Base-by-base conservation (phyloP, 148 eudicot genomes). In the Spergularia marina region DNA sequence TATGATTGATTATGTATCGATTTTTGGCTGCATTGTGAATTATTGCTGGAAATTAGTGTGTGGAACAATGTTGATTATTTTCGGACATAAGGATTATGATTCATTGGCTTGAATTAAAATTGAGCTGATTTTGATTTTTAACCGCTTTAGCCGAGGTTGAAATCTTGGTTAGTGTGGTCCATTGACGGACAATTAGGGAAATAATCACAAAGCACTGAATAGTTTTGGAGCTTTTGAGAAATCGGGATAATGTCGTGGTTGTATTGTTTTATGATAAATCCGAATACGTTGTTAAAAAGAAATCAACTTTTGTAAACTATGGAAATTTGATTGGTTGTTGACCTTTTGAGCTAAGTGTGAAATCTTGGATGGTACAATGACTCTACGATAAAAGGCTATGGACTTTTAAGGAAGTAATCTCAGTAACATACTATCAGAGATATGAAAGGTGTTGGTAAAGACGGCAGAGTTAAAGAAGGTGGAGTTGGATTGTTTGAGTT, bases 21-120 rank as follows among this genome's bases (percentile, higher is more conserved):
- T 62, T 73, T 65, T 20, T 66, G 13, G 18, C 72, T 54, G 51
- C 65, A 68, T 68, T 67, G 76, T 66, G 68, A 17, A 52, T 53
- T 74, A 6, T 17, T 78, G 47, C 60, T 64, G 11, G 8, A 20
- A 25, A n/a, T 20, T 14, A 40, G 20, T 39, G 30, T 23, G 21
- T 77, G 40, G 5, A 14, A 20, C 8, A 39, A 77, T 41, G 14
- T 14, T 53, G 36, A 65, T 10, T 64, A 0, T 18, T 10, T 34
- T 53, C 25, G 25, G 54, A 65, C n/a, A 18, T 6, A 5, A 12
- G 23, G n/a, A 10, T 16, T 54, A 21, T 68, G 18, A 10, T 60
- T 40, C 6, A 40, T 6, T 55, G 47, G 15, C n/a, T 1, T 34
- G 10, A 56, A 25, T 63, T 12, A 12, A 36, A 3, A 25, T 67